Base-by-base conservation (phyloP, 176 grass and related monocot genomes). In the Tillandsia leiboldiana region DNA sequence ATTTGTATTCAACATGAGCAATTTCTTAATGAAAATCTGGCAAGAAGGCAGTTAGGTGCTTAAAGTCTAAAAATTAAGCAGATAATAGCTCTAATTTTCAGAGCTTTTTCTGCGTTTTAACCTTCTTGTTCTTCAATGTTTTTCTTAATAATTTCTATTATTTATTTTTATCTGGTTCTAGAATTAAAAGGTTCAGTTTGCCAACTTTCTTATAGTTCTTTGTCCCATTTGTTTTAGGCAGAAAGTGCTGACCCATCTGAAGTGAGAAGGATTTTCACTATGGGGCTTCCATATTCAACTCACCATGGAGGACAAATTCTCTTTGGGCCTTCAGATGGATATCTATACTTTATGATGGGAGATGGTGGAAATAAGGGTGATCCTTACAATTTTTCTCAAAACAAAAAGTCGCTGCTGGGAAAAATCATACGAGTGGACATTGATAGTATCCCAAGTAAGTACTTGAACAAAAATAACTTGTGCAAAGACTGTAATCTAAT, bases 281-380 rank as follows among this genome's bases (percentile, higher is more conserved):
- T 99, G 27, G 89, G 87, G 22, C 80, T 97, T 73, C 89, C 94
- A 11, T 99, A 83, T 75, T 87, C 65, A 15, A 81, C 79, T 26
- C 82, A 99, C 76, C 94, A 93, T 73, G 89, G 82, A 13, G 94
- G 84, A 53, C 54, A 93, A 75, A 83, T 99, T 61, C 87, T 83
- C 23, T 99, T 93, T 12, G 23, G 87, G 52, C 89, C 87, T 1
- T 65, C 24, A 17, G 87, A 99, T 68, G 84, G 94, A 8, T 86
- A 93, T 83, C 73, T 99, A 48, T 99, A 99, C 83, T 90, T 97
- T 71, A 83, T 87, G 82, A 88, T 93, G 94, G 94, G 94, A 22
- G 94, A 99, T 71, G 87, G 84, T 7, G 94, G 89, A 26, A 65
- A 56, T 53, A 77, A 69, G 14, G 94, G 89, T 0, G 94, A 99